Base-by-base conservation (phyloP, 768 basidiomycete species). In the Pisolithus orientalis region DNA sequence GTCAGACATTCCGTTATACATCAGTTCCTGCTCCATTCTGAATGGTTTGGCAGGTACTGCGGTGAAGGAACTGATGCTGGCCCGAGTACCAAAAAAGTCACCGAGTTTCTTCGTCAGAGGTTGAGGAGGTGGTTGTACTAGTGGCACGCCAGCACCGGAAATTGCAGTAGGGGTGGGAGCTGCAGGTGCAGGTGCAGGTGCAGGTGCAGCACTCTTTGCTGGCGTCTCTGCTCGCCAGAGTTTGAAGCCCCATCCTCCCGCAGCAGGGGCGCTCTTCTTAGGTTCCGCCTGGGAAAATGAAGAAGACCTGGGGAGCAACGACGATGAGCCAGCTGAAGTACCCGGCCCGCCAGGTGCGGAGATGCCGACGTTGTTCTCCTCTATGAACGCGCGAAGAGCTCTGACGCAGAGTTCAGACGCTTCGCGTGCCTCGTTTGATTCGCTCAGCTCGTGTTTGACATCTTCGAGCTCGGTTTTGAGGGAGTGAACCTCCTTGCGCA, bases 361-460 rank as follows among this genome's bases (percentile, higher is more conserved):
- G 44, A 64, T 68, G 8, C 86, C 86, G 46, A 87, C 74, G 52
- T 82, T 81, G 64, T 85, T 82, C 57, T 89, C 83, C 21, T 80
- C 80, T 57, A 91, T 90, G 63, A 87, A 97, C 52, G 83, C 85
- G 37, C 93, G 78, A 40, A 98, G 72, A 0, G 87, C 90, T 50
- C 80, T 83, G 57, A 89, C 82, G 64, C 91, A 94, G 1, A 79
- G 79, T 58, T 97, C 93, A 34, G 87, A 90, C 4, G 94, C 94
- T 62, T 91, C 84, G 45, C 83, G 76, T 3, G 90, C 91, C 67
- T 97, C 94, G 55, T 80, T 84, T 1, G 84, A 76, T 62, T 95
- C 93, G 38, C 63, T 72, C 44, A 95, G 70, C 53, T 91, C 87
- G 54, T 80, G 77, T 59, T 80, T 80, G 16, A 78, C 74, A 29